Base-by-base conservation (phyloP, 495 filamentous ascomycete genomes). In the Acidomyces sp. region DNA sequence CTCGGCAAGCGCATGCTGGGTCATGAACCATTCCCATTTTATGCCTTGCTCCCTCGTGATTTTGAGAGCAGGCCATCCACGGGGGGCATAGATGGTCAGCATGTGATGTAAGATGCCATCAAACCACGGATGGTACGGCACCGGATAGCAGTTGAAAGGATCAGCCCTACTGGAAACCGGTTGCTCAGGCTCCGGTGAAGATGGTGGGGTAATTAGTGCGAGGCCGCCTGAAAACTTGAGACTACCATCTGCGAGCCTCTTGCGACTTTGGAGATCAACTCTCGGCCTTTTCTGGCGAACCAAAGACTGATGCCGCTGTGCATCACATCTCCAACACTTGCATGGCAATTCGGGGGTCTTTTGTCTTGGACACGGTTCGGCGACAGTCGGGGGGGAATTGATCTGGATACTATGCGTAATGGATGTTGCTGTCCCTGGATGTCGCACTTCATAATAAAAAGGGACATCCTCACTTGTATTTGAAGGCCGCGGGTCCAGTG, bases 11-110 rank as follows among this genome's bases (percentile, higher is more conserved):
- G 45, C 45, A 25, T 48, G 39, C 18, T 43, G 39, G 7, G 32
- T 43, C 45, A 43, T 48, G 39, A 38, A 48, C 13, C 33, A 19
- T 21, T 48, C 45, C 45, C 45, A 48, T 4, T 24, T 16, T 34
- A 37, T n/a, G 9, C 45, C 45, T 26, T 48, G 19, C 3, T 43
- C 26, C 9, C 30, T 25, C 15, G 45, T 43, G 24, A 48, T 43
- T 12, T 40, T 43, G 5, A 48, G 39, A 3, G 39, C 32, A 2
- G 45, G 45, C 45, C 45, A 48, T 32, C 45, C 45, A 18, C 45
- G 39, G 16, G 45, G 45, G 17, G 45, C 45, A 21, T 37, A 48
- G 22, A 48, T 34, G 13, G 45, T 43, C 4, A 43, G 21, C 45
- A 48, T 48, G 34, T 48, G 45, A 27, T 48, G 39, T 17, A 48